Conservation (phyloP, 1,284 basidiomycete genomes). For the Sporisorium sorghi region DNA sequence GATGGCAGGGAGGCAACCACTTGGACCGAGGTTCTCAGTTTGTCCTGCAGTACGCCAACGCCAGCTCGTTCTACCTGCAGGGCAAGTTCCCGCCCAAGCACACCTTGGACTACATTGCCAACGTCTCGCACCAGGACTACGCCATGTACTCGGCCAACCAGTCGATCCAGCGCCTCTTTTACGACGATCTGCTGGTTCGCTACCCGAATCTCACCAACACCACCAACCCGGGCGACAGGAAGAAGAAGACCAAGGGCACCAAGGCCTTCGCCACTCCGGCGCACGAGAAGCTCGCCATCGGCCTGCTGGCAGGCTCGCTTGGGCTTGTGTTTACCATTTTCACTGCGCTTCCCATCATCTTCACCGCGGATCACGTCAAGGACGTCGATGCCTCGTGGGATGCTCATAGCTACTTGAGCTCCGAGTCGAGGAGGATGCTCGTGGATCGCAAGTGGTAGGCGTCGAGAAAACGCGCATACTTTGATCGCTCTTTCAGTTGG, state of each 20-base stretch:
- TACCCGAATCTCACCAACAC: constrained; percentile 47
- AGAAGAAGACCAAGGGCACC: constrained; percentile 32
- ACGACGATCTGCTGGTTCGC: constrained; percentile 36
- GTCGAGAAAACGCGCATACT: background rate
- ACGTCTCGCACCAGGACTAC: constrained; percentile 57
- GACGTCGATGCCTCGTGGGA: constrained; percentile 42
- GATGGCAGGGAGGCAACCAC: constrained; percentile 60
- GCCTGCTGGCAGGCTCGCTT: constrained; percentile 55
- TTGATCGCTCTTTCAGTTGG: background rate
- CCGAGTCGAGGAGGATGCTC: constrained; percentile 46
- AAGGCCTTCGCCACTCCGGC: constrained; percentile 63
- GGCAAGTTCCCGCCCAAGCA: constrained; percentile 54
- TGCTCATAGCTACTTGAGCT: constrained; percentile 47
- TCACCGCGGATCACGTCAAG: constrained; percentile 50
- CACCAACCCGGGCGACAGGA: constrained; percentile 54
- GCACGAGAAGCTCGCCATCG: constrained; percentile 60
- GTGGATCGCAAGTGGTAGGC: constrained; percentile 52
- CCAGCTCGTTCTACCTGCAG: constrained; percentile 24
- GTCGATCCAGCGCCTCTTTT: constrained; percentile 46
- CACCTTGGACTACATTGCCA: constrained; percentile 48
- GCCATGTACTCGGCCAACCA: constrained; percentile 53
- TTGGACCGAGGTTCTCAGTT: constrained; percentile 54
- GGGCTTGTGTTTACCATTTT: constrained; percentile 51
- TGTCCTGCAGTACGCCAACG: constrained; percentile 49
- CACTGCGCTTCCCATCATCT: constrained; percentile 58